Percentiles rank a stretch among this genome's conserved stretches.
These are phyloP conservation scores for Leccinum solheimii DNA, from an alignment of 1,284 basidiomycete species.

Conservation along the genomic window DNA sequence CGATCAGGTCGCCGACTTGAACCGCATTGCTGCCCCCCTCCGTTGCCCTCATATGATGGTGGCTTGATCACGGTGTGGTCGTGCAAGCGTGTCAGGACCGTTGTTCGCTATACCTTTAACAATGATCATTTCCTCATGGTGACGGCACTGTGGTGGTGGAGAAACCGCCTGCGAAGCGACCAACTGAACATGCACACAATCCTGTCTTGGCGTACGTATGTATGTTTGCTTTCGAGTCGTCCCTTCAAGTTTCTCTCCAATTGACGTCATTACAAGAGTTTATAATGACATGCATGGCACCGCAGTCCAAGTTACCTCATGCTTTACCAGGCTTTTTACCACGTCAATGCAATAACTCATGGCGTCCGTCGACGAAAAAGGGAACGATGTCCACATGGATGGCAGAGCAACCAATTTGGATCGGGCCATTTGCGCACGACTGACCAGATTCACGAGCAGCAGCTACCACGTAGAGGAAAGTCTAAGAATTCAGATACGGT, in stretches of 20 bases:
- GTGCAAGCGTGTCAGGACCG: background rate
- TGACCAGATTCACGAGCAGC: background rate
- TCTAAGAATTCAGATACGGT: background rate
- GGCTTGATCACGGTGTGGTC: background rate
- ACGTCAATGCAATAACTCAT: background rate
- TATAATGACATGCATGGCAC: background rate
- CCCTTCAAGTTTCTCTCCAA: background rate
- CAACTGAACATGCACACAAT: background rate
- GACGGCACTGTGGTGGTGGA: background rate
- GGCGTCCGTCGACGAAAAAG: background rate
- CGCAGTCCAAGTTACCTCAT: background rate
- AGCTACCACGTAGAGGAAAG: background rate
- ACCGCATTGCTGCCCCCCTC: background rate
- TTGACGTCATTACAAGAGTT: background rate
- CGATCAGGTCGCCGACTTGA: background rate
- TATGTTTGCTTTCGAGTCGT: background rate
- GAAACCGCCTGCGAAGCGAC: background rate
- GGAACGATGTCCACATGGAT: background rate
- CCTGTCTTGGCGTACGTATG: background rate
- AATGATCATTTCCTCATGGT: background rate
- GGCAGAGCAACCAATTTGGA: background rate
- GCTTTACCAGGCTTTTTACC: background rate
- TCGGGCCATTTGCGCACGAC: background rate
- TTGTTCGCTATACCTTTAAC: background rate
- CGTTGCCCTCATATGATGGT: background rate